phyloP scores from a whole-genome alignment of 768 basidiomycete genomes.

The Sistotremastrum suecicum region DNA sequence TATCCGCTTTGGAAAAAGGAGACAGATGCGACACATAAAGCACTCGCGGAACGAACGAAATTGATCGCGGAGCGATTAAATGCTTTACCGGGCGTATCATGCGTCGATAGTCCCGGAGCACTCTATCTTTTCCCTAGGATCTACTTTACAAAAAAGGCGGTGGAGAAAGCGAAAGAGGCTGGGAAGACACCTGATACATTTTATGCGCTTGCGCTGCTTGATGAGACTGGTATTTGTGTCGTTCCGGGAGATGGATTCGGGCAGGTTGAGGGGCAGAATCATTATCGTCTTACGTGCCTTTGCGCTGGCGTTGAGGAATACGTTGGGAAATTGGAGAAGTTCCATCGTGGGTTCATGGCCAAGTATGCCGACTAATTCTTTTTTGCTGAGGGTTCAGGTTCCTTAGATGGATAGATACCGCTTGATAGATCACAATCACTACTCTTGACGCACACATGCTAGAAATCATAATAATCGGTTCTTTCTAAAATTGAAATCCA shows the following conservation, averaged over 20 bases:
- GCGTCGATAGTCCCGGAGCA: conserved; percentile 82
- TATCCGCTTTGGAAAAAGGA: conserved; percentile 75
- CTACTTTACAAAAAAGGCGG: conserved; percentile 54
- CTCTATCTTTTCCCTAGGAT: conserved; percentile 89
- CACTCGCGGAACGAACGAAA: conserved; percentile 52
- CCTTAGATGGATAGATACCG: too few species aligned
- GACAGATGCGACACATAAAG: conserved; percentile 64
- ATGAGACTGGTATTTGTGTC: conserved; percentile 85
- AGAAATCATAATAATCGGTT: too few species aligned
- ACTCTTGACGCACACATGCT: too few species aligned
- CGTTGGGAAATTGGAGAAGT: conserved; percentile 66
- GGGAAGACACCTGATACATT: conserved; percentile 82
- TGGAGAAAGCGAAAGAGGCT: conserved; percentile 51
- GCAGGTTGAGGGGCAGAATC: conserved; percentile 79
- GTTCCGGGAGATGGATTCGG: conserved; percentile 94
- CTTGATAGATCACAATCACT: too few species aligned
- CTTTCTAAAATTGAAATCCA: too few species aligned
- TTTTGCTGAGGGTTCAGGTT: too few species aligned
- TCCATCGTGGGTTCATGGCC: conserved; percentile 47
- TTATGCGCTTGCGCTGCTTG: conserved; percentile 74
- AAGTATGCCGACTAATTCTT: conserved; percentile 23
- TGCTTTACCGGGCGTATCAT: conserved; percentile 72
- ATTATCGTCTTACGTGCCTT: conserved; percentile 86
- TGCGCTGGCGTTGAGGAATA: conserved; percentile 94
- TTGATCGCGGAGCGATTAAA: conserved; percentile 74